A percentile compares a stretch with the other conserved stretches of the same genome.
phyloP scores from a whole-genome alignment of 352 stramenopile species.

The Globisporangium iwayamae region DNA sequence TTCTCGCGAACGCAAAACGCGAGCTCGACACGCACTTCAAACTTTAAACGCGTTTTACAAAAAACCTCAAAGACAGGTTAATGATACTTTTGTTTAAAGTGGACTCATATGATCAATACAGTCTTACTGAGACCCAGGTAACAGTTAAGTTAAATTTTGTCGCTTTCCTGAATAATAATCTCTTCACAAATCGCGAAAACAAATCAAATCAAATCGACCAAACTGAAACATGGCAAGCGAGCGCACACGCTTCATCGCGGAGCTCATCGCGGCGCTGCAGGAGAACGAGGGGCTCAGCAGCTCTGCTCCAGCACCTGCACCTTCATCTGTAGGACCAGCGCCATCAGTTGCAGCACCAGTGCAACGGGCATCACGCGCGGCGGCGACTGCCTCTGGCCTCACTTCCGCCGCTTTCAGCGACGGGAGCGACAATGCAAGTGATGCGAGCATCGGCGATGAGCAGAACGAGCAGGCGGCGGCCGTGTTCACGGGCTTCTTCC shows the following conservation, averaged over 20 bases:
- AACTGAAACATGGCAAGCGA: slow-evolving; percentile 12
- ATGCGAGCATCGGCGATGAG: no score
- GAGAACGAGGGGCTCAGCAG: slow-evolving; percentile 32
- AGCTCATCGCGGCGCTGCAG: slow-evolving; percentile 53
- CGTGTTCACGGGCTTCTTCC: slow-evolving; percentile 11
- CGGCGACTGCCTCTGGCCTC: not conserved
- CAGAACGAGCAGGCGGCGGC: not conserved
- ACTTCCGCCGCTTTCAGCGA: not conserved
- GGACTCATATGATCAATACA: no score
- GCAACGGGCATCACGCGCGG: not conserved
- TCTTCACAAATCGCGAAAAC: no score
- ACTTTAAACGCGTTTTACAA: no score
- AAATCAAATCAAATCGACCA: not conserved
- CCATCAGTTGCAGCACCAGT: not conserved
- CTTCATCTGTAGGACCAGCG: not conserved
- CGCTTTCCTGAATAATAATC: no score
- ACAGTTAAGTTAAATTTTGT: no score
- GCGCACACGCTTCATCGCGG: slow-evolving; percentile 46
- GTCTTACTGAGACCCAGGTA: no score
- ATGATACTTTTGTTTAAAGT: no score
- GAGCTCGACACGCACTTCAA: no score
- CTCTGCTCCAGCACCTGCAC: not conserved
- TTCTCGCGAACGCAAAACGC: no score
- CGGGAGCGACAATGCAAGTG: not conserved
- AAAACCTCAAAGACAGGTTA: no score